These are phyloP conservation scores for Cercophora sp. DNA, from an alignment of 495 filamentous ascomycete genomes.

Conservation along the genomic window DNA sequence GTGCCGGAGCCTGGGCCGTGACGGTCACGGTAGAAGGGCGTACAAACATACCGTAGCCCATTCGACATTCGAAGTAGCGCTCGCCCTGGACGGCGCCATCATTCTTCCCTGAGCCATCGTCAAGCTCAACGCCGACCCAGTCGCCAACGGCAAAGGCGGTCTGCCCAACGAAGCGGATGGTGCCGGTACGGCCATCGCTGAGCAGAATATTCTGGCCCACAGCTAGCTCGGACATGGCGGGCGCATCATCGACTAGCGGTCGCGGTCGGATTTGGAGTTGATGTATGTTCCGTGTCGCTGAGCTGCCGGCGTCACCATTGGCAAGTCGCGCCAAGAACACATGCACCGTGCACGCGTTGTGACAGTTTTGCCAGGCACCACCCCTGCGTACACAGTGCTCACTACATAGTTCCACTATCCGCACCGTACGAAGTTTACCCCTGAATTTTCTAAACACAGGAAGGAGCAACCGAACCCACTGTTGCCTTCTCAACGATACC, in stretches of 20 bases:
- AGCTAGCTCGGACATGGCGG: slow-evolving; percentile 41
- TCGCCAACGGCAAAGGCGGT: slow-evolving; percentile 76
- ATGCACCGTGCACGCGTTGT: slow-evolving; percentile 1
- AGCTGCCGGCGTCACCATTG: no score
- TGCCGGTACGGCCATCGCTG: slow-evolving; percentile 69
- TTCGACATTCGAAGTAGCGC: slow-evolving; percentile 83
- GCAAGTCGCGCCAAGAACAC: background rate
- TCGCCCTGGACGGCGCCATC: slow-evolving; percentile 87
- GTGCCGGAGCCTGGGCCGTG: slow-evolving; percentile 54
- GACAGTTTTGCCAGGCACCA: no score
- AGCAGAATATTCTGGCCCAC: slow-evolving; percentile 57
- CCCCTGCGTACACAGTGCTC: background rate
- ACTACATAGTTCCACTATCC: background rate
- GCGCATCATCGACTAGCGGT: slow-evolving; percentile 9
- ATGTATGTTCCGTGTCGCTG: background rate
- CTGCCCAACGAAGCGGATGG: slow-evolving; percentile 74
- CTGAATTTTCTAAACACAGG: no score
- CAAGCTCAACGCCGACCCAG: slow-evolving; percentile 89
- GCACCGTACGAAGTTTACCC: no score
- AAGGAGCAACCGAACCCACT: no score
- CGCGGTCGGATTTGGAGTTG: background rate
- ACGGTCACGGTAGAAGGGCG: slow-evolving; percentile 59
- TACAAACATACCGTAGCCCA: slow-evolving; percentile 84
- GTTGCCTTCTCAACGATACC: no score
- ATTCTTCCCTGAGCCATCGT: slow-evolving; percentile 83